Percentiles rank a stretch among this genome's conserved stretches.
phyloP scores from a whole-genome alignment of 1,284 basidiomycete species.

The Leccinum fuscescens region DNA sequence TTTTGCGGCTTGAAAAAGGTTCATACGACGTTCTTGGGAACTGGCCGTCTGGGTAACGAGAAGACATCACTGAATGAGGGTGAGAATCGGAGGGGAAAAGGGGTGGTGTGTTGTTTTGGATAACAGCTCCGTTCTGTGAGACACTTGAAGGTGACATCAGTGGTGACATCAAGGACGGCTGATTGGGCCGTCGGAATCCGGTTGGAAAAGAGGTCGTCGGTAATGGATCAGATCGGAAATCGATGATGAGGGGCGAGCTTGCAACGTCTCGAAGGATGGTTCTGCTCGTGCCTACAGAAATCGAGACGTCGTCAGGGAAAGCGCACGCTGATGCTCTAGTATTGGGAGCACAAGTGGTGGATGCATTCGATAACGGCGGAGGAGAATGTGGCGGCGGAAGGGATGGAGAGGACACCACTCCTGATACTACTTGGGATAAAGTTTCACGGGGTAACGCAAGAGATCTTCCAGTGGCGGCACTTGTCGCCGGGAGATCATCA shows the following conservation, averaged over 20 bases:
- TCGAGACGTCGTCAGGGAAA: not conserved
- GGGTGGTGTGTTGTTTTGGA: not conserved
- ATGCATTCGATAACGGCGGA: not conserved
- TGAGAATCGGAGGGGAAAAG: not conserved
- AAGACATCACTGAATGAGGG: not conserved
- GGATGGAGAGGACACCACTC: not conserved
- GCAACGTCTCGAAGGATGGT: not conserved
- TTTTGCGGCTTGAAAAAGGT: not conserved
- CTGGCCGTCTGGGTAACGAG: not conserved
- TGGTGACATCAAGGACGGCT: not conserved
- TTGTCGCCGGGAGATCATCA: conserved; percentile 16
- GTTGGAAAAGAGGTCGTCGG: not conserved
- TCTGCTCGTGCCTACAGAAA: not conserved
- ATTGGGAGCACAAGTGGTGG: not conserved
- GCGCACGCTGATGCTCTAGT: not conserved
- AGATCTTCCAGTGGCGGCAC: not conserved
- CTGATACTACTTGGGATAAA: not conserved
- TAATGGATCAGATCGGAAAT: not conserved
- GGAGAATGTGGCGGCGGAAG: not conserved
- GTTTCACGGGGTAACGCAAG: not conserved
- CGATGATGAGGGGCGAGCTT: not conserved
- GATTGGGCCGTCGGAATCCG: not conserved
- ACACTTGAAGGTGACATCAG: not conserved
- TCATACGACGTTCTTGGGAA: not conserved
- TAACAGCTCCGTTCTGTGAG: not conserved